Base-by-base conservation (phyloP, 1,139 yeast genomes). In the Geotrichum bryndzae region DNA sequence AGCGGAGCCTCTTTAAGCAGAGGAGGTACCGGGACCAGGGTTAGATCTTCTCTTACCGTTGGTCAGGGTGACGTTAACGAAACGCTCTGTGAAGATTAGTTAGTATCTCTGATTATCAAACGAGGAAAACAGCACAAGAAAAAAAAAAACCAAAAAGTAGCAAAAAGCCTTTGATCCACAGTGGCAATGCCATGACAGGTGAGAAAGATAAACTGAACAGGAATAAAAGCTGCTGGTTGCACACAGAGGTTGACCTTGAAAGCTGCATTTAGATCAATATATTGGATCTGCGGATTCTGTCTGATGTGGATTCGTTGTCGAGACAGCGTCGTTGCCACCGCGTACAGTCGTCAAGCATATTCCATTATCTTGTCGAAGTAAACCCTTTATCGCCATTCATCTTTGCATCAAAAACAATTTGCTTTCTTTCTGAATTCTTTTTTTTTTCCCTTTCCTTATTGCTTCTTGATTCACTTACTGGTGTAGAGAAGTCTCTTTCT, bases 41-140 rank as follows among this genome's bases (percentile, higher is more conserved):
- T 92, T 92, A 86, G 91, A 87, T 85, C 88, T 90, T 89, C 98
- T 91, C 90, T 91, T 92, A 84, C 97, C 97, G 87, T 90, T 89
- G 80, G 95, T 85, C 82, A 90, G 85, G 78, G 98, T 92, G 78
- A 94, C 98, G 83, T 94, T 94, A 76, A 94, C 91, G 83, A 94
- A 94, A 85, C 99, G 92, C 66, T 74, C 70, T 68, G 46, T 10
- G 31, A 46, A 56, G 45, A 53, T 31, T 25, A 38, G 53, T 56
- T 25, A 52, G 45, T 35, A 10, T 15, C 41, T 11, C n/a, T 35
- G 41, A 11, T 10, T 3, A 35, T 35, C 41, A 35, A 35, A 35
- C n/a, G 10, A 35, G 10, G 13, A 35, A 35, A 35, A 35, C 41
- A 35, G 41, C 6, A 6, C 31, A 15, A 35, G 8, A 35, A 35